Percentiles rank a stretch among this genome's conserved stretches.
Evolutionary conservation across 2,329 filamentous ascomycete species (phyloP).

Genomic region (Fonsecaea pugnacius): DNA sequence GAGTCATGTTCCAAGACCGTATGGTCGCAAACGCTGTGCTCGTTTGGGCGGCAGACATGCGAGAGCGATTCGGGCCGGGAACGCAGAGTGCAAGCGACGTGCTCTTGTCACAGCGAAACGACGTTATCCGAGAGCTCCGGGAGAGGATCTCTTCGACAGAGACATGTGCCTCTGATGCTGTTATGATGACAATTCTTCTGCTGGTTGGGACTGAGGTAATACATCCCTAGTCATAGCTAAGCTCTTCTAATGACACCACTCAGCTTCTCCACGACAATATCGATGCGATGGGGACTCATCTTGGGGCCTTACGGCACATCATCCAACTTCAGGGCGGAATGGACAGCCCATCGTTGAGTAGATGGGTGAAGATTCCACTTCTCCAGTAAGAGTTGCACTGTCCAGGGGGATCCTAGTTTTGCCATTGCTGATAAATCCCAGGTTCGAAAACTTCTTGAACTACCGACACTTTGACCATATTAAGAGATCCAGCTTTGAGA

Average conservation of each 20-base stretch:
- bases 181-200: conserved; percentile 19
- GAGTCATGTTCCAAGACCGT: conserved; percentile 9
- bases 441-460: conserved; percentile 19
- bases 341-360: conserved; percentile 1
- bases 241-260: not conserved
- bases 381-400: conserved; percentile 9
- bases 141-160: conserved; percentile 14
- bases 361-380: conserved; percentile 18
- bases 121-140: conserved; percentile 20
- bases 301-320: conserved; percentile 18
- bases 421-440: conserved; percentile 13
- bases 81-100: not conserved
- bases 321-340: conserved; percentile 15
- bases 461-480: conserved; percentile 18
- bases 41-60: conserved; percentile 15
- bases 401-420: not conserved
- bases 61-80: not conserved
- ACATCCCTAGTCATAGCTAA: not conserved
- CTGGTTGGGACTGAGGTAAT: conserved; percentile 16
- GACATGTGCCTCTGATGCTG: conserved; percentile 13
- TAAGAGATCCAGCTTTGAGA: not conserved
- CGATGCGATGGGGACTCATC: conserved; percentile 15
- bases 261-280: conserved; percentile 20
- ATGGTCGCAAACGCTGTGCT: conserved; percentile 18
- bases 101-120: conserved; percentile 11